Evolutionary conservation across 805 yeast species (phyloP).

Genomic region (Starmerella cellae): DNA sequence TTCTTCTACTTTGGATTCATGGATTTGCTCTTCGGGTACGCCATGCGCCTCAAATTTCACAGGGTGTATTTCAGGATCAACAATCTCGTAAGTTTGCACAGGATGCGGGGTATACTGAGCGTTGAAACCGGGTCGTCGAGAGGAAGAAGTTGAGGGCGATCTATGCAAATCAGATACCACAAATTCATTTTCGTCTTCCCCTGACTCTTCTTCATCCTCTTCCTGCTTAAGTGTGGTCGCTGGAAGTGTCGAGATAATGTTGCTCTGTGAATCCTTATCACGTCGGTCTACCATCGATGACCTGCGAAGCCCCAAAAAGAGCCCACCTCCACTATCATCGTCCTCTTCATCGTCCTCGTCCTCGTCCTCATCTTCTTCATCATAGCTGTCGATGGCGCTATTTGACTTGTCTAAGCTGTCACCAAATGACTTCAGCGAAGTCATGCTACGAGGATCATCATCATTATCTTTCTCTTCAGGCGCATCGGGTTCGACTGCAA

Average conservation of each 20-base stretch:
- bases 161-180: not conserved
- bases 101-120: constrained; percentile 21
- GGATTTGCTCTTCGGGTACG: not conserved
- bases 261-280: constrained; percentile 22
- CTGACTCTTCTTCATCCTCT: constrained; percentile 45
- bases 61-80: constrained; percentile 22
- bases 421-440: not conserved
- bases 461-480: constrained; percentile 5
- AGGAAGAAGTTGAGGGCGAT: not conserved
- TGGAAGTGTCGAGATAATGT: constrained; percentile 68
- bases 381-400: too few relatives aligned
- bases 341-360: constrained; percentile 34
- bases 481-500: constrained; percentile 42
- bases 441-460: not conserved
- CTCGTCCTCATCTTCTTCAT: constrained; percentile 22
- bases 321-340: constrained; percentile 56
- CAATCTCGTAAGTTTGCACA: constrained; percentile 20
- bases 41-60: constrained; percentile 16
- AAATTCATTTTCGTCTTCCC: not conserved
- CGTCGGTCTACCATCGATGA: constrained; percentile 22
- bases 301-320: constrained; percentile 43
- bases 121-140: constrained; percentile 16
- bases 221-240: constrained; percentile 76
- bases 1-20: too few relatives aligned
- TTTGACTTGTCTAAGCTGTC: too few relatives aligned